Evolutionary conservation across 169 alveolate genomes (phyloP).

Genomic region (Plasmodium malariae): DNA sequence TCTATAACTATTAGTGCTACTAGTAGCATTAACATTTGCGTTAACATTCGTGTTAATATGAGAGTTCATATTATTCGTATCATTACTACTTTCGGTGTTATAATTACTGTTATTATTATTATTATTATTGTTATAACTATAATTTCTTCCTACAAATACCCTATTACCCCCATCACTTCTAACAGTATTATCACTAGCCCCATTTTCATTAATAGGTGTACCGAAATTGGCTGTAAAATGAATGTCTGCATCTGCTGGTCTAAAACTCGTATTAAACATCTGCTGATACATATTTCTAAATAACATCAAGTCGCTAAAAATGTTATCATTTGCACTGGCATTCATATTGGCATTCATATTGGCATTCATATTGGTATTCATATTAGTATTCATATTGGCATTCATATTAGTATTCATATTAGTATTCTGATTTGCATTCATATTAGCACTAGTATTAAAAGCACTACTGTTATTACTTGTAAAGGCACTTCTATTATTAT

Average conservation of each 20-base stretch:
- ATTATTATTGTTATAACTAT: not conserved
- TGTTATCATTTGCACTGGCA: slow-evolving; percentile 12
- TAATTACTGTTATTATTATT: not conserved
- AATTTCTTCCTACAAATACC: not conserved
- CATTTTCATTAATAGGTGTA: not conserved
- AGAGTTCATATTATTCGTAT: not conserved
- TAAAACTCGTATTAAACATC: slow-evolving; percentile 25
- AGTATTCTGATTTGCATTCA: not conserved
- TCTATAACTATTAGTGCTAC: not conserved
- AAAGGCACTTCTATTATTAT: not conserved
- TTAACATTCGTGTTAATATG: not conserved
- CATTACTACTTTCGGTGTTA: not conserved
- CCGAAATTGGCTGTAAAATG: slow-evolving; percentile 53
- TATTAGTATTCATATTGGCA: not conserved
- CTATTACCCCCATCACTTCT: not conserved
- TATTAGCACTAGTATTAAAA: not conserved
- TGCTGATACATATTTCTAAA: slow-evolving; percentile 66
- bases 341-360: not conserved
- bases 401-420: not conserved
- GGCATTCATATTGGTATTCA: not conserved
- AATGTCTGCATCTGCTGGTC: slow-evolving; percentile 29
- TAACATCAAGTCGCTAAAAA: slow-evolving; percentile 57
- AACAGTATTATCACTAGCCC: not conserved
- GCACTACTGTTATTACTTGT: not conserved
- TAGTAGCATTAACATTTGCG: not conserved